Base-by-base conservation (phyloP, 495 filamentous ascomycete species). In the Daldinia concentrica region DNA sequence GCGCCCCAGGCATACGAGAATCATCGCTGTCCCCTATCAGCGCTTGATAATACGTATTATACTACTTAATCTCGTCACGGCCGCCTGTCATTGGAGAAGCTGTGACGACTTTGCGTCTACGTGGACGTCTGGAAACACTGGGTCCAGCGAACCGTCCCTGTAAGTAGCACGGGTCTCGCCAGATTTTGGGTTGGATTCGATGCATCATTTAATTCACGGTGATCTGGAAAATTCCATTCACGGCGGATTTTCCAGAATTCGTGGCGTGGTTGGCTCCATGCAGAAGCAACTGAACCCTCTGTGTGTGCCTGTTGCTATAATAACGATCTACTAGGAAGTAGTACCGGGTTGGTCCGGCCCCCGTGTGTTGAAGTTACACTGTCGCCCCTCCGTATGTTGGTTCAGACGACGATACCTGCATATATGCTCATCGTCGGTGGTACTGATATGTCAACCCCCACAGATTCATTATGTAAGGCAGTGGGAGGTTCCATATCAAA, bases 271-370 rank as follows among this genome's bases (percentile, higher is more conserved):
- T 66, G 71, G 71, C 62, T 41, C 34, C 62, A 69, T 73, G 66
- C 66, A 66, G 62, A 54, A 68, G 64, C 64, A 72, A 57, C 55
- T 65, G 58, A 68, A 67, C 54, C 54, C 55, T 59, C 24, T 58
- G 68, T 19, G 68, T 61, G 63, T 68, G 64, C 48, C 55, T 51
- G 65, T 64, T 69, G 52, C 71, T 73, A 69, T 73, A 69, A 69
- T 66, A 69, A 69, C 66, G 66, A 73, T 73, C 71, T 73, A 73
- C 71, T 73, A 73, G 71, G 71, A 73, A 73, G 62, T 66, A 66
- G 71, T 73, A 73, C 71, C 71, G 71, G 71, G 71, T 73, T 73
- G 66, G 63, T 66, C 66, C 71, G 71, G 51, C 66, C 66, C 71
- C 71, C 57, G 71, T 73, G 66, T 73, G 66, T 62, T 62, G 36